Conservation (phyloP, 306 rosid genomes). For the Macrotyloma uniflorum region DNA sequence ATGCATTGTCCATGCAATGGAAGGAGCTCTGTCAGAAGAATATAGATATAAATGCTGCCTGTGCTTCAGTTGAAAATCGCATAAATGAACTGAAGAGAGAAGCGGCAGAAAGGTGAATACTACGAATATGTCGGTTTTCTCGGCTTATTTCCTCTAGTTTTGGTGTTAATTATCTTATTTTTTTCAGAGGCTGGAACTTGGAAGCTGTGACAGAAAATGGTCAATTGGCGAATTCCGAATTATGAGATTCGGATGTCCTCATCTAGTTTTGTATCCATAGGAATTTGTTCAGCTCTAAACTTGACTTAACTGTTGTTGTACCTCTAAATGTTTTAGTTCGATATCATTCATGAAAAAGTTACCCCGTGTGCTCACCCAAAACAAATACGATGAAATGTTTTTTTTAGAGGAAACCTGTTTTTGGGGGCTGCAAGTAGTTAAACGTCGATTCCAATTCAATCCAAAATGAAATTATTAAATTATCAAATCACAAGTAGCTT, state of each 20-base stretch:
- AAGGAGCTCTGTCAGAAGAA: constrained; percentile 86
- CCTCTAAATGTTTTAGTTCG: neutral
- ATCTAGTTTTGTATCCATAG: constrained; percentile 18
- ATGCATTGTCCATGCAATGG: constrained; percentile 89
- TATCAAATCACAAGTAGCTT: neutral
- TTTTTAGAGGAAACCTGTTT: neutral
- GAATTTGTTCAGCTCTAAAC: constrained; percentile 28
- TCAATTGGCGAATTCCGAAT: constrained; percentile 40
- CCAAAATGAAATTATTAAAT: neutral
- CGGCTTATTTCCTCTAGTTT: constrained; percentile 14
- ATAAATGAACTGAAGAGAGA: constrained; percentile 63
- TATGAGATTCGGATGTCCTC: constrained; percentile 45
- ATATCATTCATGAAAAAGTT: neutral
- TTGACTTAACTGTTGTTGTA: neutral
- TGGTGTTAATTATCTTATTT: constrained; percentile 28
- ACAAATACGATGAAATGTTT: neutral
- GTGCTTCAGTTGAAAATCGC: constrained; percentile 63
- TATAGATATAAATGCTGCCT: constrained; percentile 76
- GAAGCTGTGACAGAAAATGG: constrained; percentile 61
- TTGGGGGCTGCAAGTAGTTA: neutral
- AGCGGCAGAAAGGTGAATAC: constrained; percentile 69
- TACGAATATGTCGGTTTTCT: neutral
- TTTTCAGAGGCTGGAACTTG: constrained; percentile 77
- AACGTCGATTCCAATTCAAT: neutral
- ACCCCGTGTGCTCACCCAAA: neutral